Conservation (phyloP, 768 basidiomycete genomes). For the Hypsizygus marmoreus region DNA sequence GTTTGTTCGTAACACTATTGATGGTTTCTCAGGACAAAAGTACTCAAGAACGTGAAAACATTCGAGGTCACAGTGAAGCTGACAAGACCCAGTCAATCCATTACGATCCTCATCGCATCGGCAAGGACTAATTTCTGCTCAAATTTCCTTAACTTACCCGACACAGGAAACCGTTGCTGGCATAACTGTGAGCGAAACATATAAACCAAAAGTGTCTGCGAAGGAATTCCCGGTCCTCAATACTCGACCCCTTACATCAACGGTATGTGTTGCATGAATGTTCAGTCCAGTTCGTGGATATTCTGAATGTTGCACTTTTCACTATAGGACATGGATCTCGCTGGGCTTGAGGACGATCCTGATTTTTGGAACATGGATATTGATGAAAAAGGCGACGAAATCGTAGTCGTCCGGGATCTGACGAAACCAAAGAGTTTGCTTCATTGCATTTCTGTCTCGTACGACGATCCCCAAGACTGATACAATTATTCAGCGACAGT, state of each 20-base stretch:
- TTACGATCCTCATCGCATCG: constrained; percentile 61
- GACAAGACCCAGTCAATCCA: constrained; percentile 73
- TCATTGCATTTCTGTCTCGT: background rate
- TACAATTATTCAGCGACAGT: background rate
- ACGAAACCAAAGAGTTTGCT: constrained; percentile 28
- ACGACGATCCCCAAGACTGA: background rate
- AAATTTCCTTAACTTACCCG: too few species aligned
- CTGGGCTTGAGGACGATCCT: constrained; percentile 66
- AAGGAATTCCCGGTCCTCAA: constrained; percentile 65
- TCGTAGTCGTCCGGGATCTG: constrained; percentile 36
- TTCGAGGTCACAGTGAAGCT: constrained; percentile 64
- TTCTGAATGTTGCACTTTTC: background rate
- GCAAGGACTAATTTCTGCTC: constrained; percentile 41
- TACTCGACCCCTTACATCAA: constrained; percentile 67
- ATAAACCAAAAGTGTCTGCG: constrained; percentile 58
- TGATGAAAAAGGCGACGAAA: constrained; percentile 35
- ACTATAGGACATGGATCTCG: constrained; percentile 62
- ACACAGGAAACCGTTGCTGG: constrained; percentile 77
- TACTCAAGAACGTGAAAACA: constrained; percentile 56
- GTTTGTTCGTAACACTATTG: background rate
- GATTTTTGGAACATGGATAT: constrained; percentile 67
- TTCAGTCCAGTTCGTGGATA: background rate
- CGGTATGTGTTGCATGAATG: constrained; percentile 39
- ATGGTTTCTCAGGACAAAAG: constrained; percentile 57
- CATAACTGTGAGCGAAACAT: constrained; percentile 48